Evolutionary conservation across 352 stramenopile species (phyloP).

Genomic region (Globisporangium alternatum): DNA sequence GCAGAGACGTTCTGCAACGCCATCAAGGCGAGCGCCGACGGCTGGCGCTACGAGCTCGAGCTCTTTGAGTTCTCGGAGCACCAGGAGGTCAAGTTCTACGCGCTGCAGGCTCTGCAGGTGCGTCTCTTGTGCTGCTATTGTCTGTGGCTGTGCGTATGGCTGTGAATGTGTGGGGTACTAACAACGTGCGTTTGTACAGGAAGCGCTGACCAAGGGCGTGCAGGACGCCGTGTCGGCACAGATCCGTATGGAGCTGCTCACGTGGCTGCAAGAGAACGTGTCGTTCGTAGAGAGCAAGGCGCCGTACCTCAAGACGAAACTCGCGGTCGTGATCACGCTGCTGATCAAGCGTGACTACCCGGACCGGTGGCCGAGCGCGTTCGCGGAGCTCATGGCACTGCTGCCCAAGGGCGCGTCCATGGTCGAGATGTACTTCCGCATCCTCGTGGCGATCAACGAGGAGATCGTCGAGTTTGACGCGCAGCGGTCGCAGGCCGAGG

Average conservation of each 20-base stretch:
- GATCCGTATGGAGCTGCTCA: slow-evolving; percentile 53
- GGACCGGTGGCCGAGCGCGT: slow-evolving; percentile 80
- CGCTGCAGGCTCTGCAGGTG: slow-evolving; percentile 65
- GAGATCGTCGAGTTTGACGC: slow-evolving; percentile 90
- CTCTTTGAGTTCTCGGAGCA: slow-evolving; percentile 67
- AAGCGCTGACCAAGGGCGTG: slow-evolving; percentile 40
- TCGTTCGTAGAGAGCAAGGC: slow-evolving; percentile 54
- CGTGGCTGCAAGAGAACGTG: slow-evolving; percentile 63
- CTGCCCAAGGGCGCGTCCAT: slow-evolving; percentile 69
- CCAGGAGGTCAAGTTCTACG: slow-evolving; percentile 83
- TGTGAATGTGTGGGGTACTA: too few relatives aligned
- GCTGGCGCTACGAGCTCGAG: slow-evolving; percentile 62
- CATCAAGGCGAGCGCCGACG: slow-evolving; percentile 45
- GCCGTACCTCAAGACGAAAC: slow-evolving; percentile 85
- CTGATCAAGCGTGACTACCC: slow-evolving; percentile 90
- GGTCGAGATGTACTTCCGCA: slow-evolving; percentile 90
- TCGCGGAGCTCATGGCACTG: slow-evolving; percentile 78
- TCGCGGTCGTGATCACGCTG: slow-evolving; percentile 76
- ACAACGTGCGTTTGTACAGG: slow-evolving; percentile 22
- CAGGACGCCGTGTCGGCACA: slow-evolving; percentile 44
- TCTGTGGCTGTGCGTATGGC: neutral
- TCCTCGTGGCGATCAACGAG: slow-evolving; percentile 88
- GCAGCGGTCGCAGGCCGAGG: slow-evolving; percentile 51
- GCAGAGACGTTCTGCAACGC: slow-evolving; percentile 65
- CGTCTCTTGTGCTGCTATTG: neutral